phyloP scores from a whole-genome alignment of 225 moss, liverwort and hornwort species.

The Pseudisothecium myosuroides region DNA sequence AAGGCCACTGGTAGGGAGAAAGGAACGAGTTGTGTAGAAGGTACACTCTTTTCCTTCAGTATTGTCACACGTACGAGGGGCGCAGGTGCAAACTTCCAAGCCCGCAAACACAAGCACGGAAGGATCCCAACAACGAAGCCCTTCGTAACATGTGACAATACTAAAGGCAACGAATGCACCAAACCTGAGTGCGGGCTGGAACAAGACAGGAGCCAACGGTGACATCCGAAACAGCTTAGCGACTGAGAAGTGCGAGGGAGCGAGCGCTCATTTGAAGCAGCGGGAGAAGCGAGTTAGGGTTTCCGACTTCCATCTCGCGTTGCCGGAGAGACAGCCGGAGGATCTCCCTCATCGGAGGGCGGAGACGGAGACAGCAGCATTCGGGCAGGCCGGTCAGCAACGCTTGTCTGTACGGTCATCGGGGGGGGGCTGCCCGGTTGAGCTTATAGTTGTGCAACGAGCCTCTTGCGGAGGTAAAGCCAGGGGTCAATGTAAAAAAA shows the following conservation, averaged over 20 bases:
- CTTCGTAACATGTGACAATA: not conserved
- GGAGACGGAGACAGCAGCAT: not conserved
- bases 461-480: too few relatives aligned
- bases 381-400: not conserved
- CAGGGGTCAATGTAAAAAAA: too few relatives aligned
- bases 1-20: not conserved
- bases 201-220: too few relatives aligned
- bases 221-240: not conserved
- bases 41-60: not conserved
- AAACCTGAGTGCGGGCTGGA: not conserved
- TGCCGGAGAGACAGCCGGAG: not conserved
- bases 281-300: not conserved
- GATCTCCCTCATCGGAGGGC: not conserved
- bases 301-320: not conserved
- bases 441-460: too few relatives aligned
- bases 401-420: not conserved
- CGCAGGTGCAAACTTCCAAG: not conserved
- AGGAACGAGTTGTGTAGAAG: not conserved
- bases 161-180: not conserved
- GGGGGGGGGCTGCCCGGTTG: too few relatives aligned
- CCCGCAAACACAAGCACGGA: not conserved
- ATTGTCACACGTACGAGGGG: not conserved
- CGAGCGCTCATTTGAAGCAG: not conserved
- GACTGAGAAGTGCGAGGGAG: accelerated
- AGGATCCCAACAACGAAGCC: not conserved